Evolutionary conservation across 2,329 filamentous ascomycete genomes (phyloP), one percentile per base, ranked within the genome.

Genomic region (Pseudogymnoascus sp.): DNA sequence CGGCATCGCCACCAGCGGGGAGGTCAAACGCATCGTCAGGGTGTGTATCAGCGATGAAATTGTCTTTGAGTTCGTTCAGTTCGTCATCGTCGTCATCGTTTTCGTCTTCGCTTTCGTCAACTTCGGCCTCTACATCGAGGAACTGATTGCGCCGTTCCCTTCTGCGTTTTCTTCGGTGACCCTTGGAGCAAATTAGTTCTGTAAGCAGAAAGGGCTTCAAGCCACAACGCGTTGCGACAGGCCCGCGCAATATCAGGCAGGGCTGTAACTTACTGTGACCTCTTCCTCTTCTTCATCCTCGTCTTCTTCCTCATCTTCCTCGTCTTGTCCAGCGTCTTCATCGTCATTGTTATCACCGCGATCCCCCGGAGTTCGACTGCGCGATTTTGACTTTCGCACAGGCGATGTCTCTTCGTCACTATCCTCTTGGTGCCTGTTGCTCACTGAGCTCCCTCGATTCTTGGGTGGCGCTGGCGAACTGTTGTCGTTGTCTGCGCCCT

Each of bases 111-210:
- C 96, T 87, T 64, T 90, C 95, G 72, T 97, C 95, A 69, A 99
- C 95, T 78, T 97, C 95, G 75, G 95, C 95, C 81, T 99, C 95
- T 72, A 93, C 91, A 86, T 99, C 95, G 78, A 99, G 87, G 85
- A 97, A 97, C 72, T 89, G 88, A 70, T 91, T 90, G 67, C 91
- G 86, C 67, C 84, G 84, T 68, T 89, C 86, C 74, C 85, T 86
- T 72, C 82, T 78, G 64, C 93, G 89, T 77, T 97, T 97, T 70
- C 89, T 85, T 63, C 90, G 90, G 72, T 91, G 85, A 64, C 82
- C 82, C 83, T 87, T 69, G 31, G 46, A 8, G 34, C 3, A 6
- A 42, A 28, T 64, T 62, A 64, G 60, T 36, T 25, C 53, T 37
- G 43, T 63, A 28, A 18, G n/a, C n/a, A 34, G n/a, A 21, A 34